phyloP scores from a whole-genome alignment of 2,329 filamentous ascomycete genomes.

The Anisogramma anomala region DNA sequence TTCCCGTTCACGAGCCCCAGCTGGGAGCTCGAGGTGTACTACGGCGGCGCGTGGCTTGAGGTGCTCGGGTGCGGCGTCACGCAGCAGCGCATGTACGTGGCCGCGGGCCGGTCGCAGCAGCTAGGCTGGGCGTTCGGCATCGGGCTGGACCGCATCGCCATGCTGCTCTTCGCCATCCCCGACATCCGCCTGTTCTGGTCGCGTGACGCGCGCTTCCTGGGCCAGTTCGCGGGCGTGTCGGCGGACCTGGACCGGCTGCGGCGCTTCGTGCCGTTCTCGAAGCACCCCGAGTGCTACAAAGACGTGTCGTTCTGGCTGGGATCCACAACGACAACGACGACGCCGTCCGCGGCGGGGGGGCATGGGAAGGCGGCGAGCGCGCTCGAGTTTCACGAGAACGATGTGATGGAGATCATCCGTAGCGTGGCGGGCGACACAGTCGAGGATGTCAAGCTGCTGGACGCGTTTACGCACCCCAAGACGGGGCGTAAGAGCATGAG shows the following conservation, averaged over 20 bases:
- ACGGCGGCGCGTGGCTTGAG: conserved; percentile 91
- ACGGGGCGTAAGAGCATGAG: conserved; percentile 74
- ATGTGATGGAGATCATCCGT: conserved; percentile 91
- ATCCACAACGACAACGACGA: conserved; percentile 16
- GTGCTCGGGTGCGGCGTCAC: conserved; percentile 88
- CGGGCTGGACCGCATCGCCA: conserved; percentile 87
- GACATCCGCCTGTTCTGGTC: conserved; percentile 98
- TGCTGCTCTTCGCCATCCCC: conserved; percentile 92
- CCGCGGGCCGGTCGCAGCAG: conserved; percentile 62
- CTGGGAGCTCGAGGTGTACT: conserved; percentile 94
- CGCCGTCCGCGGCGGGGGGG: conserved; percentile 32
- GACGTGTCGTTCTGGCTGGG: conserved; percentile 90
- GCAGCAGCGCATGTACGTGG: conserved; percentile 67
- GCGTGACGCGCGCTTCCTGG: conserved; percentile 69
- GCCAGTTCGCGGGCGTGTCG: conserved; percentile 62
- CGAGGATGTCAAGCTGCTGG: conserved; percentile 75
- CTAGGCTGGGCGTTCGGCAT: conserved; percentile 94
- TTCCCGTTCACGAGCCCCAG: conserved; percentile 95
- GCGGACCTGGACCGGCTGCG: conserved; percentile 36
- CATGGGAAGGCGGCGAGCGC: conserved; percentile 27
- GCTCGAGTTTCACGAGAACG: conserved; percentile 74
- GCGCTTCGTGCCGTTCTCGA: conserved; percentile 79
- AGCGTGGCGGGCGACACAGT: conserved; percentile 70
- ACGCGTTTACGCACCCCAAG: conserved; percentile 82
- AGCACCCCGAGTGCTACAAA: conserved; percentile 77